These are phyloP conservation scores for Acanthamoeba lenticulata DNA, from an alignment of 208 protist genomes.

Conservation along the genomic window DNA sequence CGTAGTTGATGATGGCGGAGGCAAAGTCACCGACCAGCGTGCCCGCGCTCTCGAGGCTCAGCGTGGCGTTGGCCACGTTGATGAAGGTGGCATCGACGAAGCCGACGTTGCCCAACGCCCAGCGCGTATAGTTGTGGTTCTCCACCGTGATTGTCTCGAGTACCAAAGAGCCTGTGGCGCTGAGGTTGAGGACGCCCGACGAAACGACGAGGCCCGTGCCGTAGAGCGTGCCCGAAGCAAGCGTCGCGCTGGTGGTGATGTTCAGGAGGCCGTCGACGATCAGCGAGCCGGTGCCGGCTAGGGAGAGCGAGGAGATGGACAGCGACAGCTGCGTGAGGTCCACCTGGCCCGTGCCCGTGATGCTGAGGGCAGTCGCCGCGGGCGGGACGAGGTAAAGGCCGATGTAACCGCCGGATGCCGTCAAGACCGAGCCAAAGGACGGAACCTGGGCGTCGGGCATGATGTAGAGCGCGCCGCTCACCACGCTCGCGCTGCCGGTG, in stretches of 20 bases:
- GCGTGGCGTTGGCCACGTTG: background rate
- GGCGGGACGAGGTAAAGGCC: background rate
- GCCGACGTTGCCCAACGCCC: too few relatives aligned
- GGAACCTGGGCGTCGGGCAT: constrained; percentile 25
- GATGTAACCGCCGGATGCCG: background rate
- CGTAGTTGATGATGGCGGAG: background rate
- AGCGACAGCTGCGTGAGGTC: background rate
- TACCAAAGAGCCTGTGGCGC: background rate
- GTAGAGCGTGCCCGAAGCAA: background rate
- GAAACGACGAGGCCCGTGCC: background rate
- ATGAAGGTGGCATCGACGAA: too few relatives aligned
- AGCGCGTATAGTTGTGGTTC: constrained; percentile 37
- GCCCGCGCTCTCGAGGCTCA: background rate
- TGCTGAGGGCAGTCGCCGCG: background rate
- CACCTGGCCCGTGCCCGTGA: background rate
- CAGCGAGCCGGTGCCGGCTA: background rate
- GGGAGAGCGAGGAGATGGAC: constrained; percentile 1
- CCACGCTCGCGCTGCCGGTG: background rate
- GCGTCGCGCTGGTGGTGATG: background rate
- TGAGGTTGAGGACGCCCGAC: constrained; percentile 24
- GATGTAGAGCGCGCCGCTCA: constrained; percentile 25
- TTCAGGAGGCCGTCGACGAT: constrained; percentile 38
- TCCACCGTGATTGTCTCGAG: background rate
- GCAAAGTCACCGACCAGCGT: background rate
- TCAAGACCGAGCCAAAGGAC: background rate